Base-by-base conservation (phyloP, 208 protist species). In the Crithidia expoeki region DNA sequence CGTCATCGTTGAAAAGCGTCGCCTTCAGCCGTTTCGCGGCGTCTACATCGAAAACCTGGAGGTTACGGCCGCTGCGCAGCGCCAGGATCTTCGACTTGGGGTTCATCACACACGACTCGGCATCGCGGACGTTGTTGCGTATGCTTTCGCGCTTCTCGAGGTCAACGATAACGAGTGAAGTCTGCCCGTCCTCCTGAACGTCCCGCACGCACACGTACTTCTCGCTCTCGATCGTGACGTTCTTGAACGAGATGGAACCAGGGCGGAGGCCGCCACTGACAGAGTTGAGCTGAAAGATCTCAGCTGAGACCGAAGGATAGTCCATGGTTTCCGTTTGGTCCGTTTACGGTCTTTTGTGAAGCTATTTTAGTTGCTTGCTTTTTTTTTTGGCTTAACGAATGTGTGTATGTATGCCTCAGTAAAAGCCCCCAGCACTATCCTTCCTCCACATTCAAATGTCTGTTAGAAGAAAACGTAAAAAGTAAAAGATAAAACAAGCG, bases 31-130 rank as follows among this genome's bases (percentile, higher is more conserved):
- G 97, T n/a, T 86, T 84, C 58, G 97, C 96, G 70, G 97, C 90
- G 28, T 99, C 97, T 61, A 99, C 84, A 78, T 99, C 98, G 77
- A 99, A 99, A 69, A 99, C 97, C 85, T 99, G 98, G n/a, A 99
- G 60, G 66, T 94, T 95, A 38, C 92, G 83, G 42, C 89, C 95
- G 47, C 96, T 98, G 74, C 98, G 98, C 11, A 99, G 82, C 2
- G 98, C 99, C 30, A 99, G 84, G 33, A 99, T 94, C 70, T 98
- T 97, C 23, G 93, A 79, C 46, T 84, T 87, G 17, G 99, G 98
- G 80, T 99, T 98, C 98, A 99, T 99, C 55, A 99, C 98, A 19
- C 98, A 98, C 4, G 96, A 95, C 72, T 99, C 98, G 10, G 98
- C 98, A 57, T 99, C 98, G 42, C 86, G 96, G 53, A 99, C 98